Percentiles rank a stretch among this genome's conserved stretches.
Conservation (phyloP, 805 yeast species). For the Candida cerambycidarum region DNA sequence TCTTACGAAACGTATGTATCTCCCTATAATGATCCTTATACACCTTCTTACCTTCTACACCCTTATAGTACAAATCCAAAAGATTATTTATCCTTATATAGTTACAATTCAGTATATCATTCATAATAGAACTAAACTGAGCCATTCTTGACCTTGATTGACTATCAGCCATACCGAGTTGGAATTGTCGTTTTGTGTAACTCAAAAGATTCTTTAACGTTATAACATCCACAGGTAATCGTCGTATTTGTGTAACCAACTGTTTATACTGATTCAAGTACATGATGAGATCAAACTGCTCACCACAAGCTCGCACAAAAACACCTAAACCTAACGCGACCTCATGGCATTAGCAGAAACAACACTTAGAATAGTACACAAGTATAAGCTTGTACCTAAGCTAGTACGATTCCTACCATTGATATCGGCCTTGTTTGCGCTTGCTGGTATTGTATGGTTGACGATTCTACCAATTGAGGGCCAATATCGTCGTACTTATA, state of each 20-base stretch:
- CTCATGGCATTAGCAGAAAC: constrained; percentile 48
- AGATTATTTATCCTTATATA: constrained; percentile 22
- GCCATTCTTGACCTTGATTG: constrained; percentile 17
- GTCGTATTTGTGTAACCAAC: constrained; percentile 23
- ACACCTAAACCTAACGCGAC: too few species aligned
- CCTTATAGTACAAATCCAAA: constrained; percentile 30
- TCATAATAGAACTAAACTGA: constrained; percentile 17
- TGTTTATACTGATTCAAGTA: too few species aligned
- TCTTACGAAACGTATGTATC: constrained; percentile 20
- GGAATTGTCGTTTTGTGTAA: constrained; percentile 15
- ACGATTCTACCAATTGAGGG: constrained; percentile 74
- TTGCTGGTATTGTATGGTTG: constrained; percentile 45
- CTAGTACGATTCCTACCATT: constrained; percentile 32
- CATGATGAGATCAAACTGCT: too few species aligned
- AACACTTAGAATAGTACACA: constrained; percentile 37
- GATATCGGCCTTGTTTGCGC: constrained; percentile 33
- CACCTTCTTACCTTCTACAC: constrained; percentile 4
- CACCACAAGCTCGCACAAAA: too few species aligned
- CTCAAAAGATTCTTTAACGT: constrained; percentile 9
- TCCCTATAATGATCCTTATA: constrained; percentile 18
- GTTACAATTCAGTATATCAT: constrained; percentile 29
- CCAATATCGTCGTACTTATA: constrained; percentile 77
- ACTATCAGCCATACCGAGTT: background rate
- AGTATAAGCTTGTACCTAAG: constrained; percentile 40
- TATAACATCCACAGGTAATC: constrained; percentile 31